Conservation (phyloP, 352 stramenopile genomes). For the Pythium phragmitis region DNA sequence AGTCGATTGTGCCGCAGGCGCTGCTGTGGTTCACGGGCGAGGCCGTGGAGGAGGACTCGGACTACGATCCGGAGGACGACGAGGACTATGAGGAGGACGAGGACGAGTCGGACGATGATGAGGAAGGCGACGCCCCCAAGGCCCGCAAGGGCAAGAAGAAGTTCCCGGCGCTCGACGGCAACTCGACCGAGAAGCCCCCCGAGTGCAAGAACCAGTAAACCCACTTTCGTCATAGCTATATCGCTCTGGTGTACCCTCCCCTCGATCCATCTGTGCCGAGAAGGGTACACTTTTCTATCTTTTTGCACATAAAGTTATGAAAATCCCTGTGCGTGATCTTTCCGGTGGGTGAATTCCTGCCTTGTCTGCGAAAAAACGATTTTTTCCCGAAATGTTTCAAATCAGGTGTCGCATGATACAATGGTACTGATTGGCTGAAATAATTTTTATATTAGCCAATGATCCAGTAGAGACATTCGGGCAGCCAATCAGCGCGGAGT, state of each 20-base stretch:
- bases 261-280: background rate
- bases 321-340: conserved; percentile 9
- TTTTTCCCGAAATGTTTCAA: conserved; percentile 8
- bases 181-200: conserved; percentile 79
- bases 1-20: conserved; percentile 86
- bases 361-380: conserved; percentile 2
- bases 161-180: conserved; percentile 66
- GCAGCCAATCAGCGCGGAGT: background rate
- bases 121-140: conserved; percentile 56
- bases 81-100: conserved; percentile 62
- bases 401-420: background rate
- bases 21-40: conserved; percentile 88
- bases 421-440: background rate
- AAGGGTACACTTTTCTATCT: conserved; percentile 14
- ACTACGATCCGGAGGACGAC: conserved; percentile 80
- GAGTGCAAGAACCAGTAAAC: conserved; percentile 91
- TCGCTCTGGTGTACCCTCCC: background rate
- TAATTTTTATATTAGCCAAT: background rate
- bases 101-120: conserved; percentile 60
- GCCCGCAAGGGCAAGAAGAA: conserved; percentile 69
- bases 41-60: conserved; percentile 74
- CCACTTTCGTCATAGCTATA: background rate
- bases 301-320: conserved; percentile 36
- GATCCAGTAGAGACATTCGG: background rate
- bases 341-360: background rate